A percentile compares a stretch with the other conserved stretches of the same genome.
Conservation (phyloP, 805 yeast species). For the Metschnikowia baotianmanensis region DNA sequence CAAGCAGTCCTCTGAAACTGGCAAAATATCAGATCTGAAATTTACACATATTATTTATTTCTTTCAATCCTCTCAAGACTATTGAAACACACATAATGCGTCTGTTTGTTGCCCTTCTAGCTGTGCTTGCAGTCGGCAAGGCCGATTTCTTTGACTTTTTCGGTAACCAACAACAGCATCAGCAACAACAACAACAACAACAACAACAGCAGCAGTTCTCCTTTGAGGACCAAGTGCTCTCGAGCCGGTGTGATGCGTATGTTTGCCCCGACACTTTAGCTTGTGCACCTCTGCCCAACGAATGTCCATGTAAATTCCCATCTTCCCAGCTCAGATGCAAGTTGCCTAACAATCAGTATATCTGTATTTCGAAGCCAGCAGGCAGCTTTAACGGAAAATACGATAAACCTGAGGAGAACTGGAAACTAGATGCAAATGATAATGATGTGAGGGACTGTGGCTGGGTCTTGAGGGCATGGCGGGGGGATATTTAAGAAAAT, state of each 20-base stretch:
- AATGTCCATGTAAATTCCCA: constrained; percentile 92
- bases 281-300: constrained; percentile 67
- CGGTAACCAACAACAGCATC: constrained; percentile 18
- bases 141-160: constrained; percentile 40
- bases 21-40: too few species aligned
- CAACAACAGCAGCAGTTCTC: constrained; percentile 17
- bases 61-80: too few species aligned
- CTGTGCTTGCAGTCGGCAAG: constrained; percentile 15
- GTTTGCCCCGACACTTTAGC: constrained; percentile 79
- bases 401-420: constrained; percentile 43
- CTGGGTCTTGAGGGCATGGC: constrained; percentile 58
- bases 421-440: constrained; percentile 50
- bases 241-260: constrained; percentile 56
- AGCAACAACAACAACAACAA: constrained; percentile 8
- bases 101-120: background rate
- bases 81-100: too few species aligned
- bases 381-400: constrained; percentile 32
- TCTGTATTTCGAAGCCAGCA: constrained; percentile 85
- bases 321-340: constrained; percentile 79
- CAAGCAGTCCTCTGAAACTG: too few species aligned
- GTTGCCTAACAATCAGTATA: constrained; percentile 64
- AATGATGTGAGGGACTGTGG: constrained; percentile 69
- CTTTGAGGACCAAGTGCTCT: constrained; percentile 38
- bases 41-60: too few species aligned
- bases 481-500: constrained; percentile 4